Evolutionary conservation across 345 rosid genomes (phyloP).

Genomic region (Boechera stricta): DNA sequence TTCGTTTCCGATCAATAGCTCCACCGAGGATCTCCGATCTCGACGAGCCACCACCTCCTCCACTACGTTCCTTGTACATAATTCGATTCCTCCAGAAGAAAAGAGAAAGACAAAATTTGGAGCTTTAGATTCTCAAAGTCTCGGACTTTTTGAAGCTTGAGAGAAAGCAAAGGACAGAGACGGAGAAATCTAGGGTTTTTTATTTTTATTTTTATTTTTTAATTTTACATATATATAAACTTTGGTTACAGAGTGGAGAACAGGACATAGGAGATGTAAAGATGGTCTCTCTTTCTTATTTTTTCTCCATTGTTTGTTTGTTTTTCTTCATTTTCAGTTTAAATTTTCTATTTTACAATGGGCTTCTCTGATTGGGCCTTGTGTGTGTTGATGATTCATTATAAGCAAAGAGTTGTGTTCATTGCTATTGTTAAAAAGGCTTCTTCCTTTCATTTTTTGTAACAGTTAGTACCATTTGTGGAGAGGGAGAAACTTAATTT

Average conservation of each 20-base stretch:
- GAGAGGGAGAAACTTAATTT: no score
- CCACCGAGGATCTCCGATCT: constrained; percentile 48
- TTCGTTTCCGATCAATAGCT: constrained; percentile 79
- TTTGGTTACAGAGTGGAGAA: constrained; percentile 40
- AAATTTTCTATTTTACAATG: not conserved
- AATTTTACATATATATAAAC: not conserved
- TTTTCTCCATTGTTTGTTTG: not conserved
- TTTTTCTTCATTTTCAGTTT: not conserved
- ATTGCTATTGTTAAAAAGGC: no score
- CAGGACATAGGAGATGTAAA: constrained; percentile 42
- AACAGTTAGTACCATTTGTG: no score
- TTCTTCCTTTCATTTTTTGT: no score
- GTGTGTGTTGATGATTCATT: not conserved
- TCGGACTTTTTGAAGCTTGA: constrained; percentile 29
- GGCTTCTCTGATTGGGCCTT: constrained; percentile 15
- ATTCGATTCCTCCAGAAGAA: constrained; percentile 23
- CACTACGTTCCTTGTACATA: constrained; percentile 56
- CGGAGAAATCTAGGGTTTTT: constrained; percentile 62
- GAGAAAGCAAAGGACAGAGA: constrained; percentile 15
- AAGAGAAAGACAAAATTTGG: not conserved
- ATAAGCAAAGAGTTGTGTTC: not conserved
- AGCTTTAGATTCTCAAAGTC: constrained; percentile 42
- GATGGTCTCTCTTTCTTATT: not conserved
- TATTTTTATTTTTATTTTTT: not conserved
- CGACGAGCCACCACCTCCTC: constrained; percentile 39